phyloP scores from a whole-genome alignment of 2,329 filamentous ascomycete species.

The Microsporum canis region DNA sequence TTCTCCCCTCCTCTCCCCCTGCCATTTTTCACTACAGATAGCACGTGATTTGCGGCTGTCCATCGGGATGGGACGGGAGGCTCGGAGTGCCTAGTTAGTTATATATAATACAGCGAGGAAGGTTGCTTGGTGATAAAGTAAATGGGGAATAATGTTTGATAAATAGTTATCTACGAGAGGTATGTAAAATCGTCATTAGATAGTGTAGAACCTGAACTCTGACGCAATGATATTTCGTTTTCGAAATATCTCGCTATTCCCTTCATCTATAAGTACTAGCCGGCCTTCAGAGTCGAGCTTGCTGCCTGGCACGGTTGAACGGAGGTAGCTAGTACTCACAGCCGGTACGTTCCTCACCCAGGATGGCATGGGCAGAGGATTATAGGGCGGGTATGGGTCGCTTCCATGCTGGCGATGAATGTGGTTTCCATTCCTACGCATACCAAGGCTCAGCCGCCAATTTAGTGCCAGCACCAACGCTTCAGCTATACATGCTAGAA shows the following conservation, averaged over 20 bases:
- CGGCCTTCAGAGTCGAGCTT: constrained; percentile 17
- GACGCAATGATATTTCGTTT: constrained; percentile 11
- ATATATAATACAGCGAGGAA: too few relatives aligned
- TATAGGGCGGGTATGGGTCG: constrained; percentile 13
- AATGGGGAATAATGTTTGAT: too few relatives aligned
- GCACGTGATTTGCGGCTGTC: too few relatives aligned
- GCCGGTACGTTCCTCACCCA: constrained; percentile 15
- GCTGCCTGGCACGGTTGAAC: constrained; percentile 16
- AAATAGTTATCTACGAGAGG: too few relatives aligned
- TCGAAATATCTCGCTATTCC: constrained; percentile 7
- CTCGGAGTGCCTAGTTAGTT: too few relatives aligned
- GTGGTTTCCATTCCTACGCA: constrained; percentile 15
- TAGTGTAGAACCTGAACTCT: constrained; percentile 9
- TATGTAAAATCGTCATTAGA: constrained; percentile 1
- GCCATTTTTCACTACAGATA: too few relatives aligned
- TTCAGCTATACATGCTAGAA: constrained; percentile 20
- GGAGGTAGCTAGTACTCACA: constrained; percentile 11
- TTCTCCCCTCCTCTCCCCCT: too few relatives aligned
- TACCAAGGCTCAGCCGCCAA: constrained; percentile 17
- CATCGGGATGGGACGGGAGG: too few relatives aligned
- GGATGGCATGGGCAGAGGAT: constrained; percentile 9
- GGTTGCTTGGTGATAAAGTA: too few relatives aligned
- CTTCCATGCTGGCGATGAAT: constrained; percentile 8
- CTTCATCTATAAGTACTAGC: constrained; percentile 16
- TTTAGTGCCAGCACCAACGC: constrained; percentile 18